Evolutionary conservation across 345 rosid species (phyloP), one percentile per base, ranked within the genome.

Genomic region (Arabis alpina): DNA sequence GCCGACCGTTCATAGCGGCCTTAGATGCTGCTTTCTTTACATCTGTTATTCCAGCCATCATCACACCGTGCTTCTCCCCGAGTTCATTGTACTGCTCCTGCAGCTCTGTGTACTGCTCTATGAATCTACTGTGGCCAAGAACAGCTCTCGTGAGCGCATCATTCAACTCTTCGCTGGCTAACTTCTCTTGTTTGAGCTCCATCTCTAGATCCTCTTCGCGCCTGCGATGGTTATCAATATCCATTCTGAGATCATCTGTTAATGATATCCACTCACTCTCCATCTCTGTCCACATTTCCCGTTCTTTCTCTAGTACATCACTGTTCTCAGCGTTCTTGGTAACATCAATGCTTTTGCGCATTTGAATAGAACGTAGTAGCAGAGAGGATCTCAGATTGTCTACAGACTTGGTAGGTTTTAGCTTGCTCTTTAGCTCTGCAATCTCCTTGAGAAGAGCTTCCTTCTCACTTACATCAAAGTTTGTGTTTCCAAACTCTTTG

Each of bases 201-300:
- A 73, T 74, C 77, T 89, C 95, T 41, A 86, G 72, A 71, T 81
- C 81, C 82, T 93, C 97, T 27, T 96, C 88, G 6, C 72, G 88
- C 48, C 64, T 79, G 24, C 96, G 90, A 44, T 79, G 82, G 41
- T 81, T 64, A 61, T 93, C 96, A 10, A 91, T 79, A 73, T 89
- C 97, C 63, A 86, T 73, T 71, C 98, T 86, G 71, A 93, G 87
- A 44, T 89, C 98, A 75, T 91, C 98, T 9, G 98, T 91, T 71
- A 93, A 75, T 10, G 87, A 89, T 50, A 93, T 93, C 98, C 98
- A 93, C 3, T 91, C 97, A 28, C 97, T 89, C 82, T 93, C 96
- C 93, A 91, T 89, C 80, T 93, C 97, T 67, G 84, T 89, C 98
- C 97, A 91, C 78, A 86, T 82, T 42, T 89, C 82, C 72, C 91